Percentiles rank a stretch among this genome's conserved stretches.
Conservation (phyloP, 2,329 filamentous ascomycete species). For the Aureobasidium namibiae region DNA sequence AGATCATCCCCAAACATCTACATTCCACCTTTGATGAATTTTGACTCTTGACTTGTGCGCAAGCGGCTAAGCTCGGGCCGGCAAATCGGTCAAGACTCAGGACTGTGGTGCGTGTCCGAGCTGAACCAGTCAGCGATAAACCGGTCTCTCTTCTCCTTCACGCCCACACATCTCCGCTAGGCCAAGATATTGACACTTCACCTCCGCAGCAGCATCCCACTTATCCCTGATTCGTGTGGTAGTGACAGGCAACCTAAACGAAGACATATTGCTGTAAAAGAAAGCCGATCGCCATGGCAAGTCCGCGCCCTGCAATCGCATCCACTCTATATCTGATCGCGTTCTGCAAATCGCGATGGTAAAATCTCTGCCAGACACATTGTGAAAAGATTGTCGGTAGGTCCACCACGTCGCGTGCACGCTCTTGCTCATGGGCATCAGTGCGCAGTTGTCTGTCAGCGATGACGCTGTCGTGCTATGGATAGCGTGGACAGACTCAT, state of each 20-base stretch:
- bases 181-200: neutral
- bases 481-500: neutral
- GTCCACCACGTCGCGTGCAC: slow-evolving; percentile 1
- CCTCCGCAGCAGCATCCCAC: neutral
- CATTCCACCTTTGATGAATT: neutral
- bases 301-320: neutral
- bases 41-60: slow-evolving; percentile 8
- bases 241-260: neutral
- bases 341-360: neutral
- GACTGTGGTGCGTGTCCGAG: slow-evolving; percentile 1
- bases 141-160: neutral
- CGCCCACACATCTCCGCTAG: slow-evolving; percentile 9
- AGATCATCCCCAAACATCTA: slow-evolving; percentile 10
- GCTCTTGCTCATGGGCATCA: neutral
- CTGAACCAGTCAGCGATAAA: neutral
- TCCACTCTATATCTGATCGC: neutral
- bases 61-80: slow-evolving; percentile 13
- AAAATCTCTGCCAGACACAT: neutral
- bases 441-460: slow-evolving; percentile 1
- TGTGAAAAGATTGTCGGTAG: neutral
- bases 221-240: neutral
- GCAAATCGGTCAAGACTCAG: slow-evolving; percentile 4
- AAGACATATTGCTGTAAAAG: neutral
- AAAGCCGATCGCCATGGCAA: neutral
- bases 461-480: slow-evolving; percentile 9